phyloP scores from a whole-genome alignment of 257 asterid species.

The Jacaranda copaia region DNA sequence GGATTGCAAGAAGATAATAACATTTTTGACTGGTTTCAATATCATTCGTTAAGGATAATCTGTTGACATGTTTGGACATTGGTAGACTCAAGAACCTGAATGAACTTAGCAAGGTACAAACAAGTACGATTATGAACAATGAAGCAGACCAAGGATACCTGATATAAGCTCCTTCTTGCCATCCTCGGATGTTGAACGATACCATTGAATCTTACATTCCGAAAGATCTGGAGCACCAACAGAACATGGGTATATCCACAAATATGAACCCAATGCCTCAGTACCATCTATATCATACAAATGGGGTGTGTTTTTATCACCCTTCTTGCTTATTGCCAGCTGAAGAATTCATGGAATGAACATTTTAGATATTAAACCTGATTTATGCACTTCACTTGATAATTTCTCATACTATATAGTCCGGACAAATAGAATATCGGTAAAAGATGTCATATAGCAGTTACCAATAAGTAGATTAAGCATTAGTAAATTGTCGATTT shows the following conservation, averaged over 20 bases:
- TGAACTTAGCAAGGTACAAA: not conserved
- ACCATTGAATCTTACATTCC: constrained; percentile 67
- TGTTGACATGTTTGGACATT: not conserved
- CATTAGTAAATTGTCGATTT: not conserved
- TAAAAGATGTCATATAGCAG: not conserved
- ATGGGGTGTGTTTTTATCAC: constrained; percentile 38
- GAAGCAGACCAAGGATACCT: constrained; percentile 45
- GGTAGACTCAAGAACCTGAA: not conserved
- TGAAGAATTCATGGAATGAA: constrained; percentile 35
- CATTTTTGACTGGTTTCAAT: not conserved
- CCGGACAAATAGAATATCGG: not conserved
- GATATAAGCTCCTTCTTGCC: constrained; percentile 70
- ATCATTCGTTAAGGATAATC: not conserved
- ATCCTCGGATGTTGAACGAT: constrained; percentile 59
- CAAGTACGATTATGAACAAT: not conserved
- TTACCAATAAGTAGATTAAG: not conserved
- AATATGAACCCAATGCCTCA: constrained; percentile 71
- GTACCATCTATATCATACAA: constrained; percentile 71
- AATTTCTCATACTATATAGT: not conserved
- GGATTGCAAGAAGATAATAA: not conserved
- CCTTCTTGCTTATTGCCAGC: constrained; percentile 68
- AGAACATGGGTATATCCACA: constrained; percentile 57
- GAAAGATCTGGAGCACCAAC: constrained; percentile 58
- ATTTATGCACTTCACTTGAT: not conserved
- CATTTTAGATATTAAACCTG: not conserved